These are phyloP conservation scores for Dictyostelium intermedium DNA, from an alignment of 78 protist genomes.

Conservation along the genomic window DNA sequence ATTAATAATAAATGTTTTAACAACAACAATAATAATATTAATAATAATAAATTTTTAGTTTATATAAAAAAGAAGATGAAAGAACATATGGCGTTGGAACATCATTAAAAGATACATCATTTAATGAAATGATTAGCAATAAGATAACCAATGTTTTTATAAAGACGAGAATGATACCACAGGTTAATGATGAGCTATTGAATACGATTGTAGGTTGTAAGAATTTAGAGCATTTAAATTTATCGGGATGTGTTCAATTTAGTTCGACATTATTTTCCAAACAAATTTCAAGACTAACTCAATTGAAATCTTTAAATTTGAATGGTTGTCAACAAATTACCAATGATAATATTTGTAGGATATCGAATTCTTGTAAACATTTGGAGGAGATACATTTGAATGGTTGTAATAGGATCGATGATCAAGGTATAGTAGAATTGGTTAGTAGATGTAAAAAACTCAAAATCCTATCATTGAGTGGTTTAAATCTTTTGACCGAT, in stretches of 20 bases:
- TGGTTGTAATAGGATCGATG: slow-evolving; percentile 20
- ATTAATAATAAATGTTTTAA: no score
- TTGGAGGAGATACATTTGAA: slow-evolving; percentile 60
- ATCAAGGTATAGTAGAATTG: not conserved
- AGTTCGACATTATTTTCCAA: not conserved
- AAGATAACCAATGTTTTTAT: not conserved
- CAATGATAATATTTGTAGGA: not conserved
- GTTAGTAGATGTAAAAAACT: slow-evolving; percentile 12
- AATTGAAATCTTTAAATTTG: slow-evolving; percentile 11
- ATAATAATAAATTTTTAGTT: not conserved
- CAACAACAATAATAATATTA: not conserved
- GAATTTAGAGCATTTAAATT: slow-evolving; percentile 31
- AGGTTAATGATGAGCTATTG: slow-evolving; percentile 36
- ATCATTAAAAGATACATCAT: not conserved
- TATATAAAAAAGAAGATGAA: slow-evolving; percentile 1
- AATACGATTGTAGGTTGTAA: slow-evolving; percentile 7
- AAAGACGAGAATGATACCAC: not conserved
- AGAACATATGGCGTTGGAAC: slow-evolving; percentile 26
- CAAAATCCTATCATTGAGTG: not conserved
- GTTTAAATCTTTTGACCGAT: slow-evolving; percentile 16
- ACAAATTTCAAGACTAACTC: not conserved
- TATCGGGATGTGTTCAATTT: slow-evolving; percentile 27
- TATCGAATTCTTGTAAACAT: not conserved
- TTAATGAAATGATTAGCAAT: not conserved
- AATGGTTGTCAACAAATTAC: slow-evolving; percentile 51